These are phyloP conservation scores for Pythium aristosporum DNA, from an alignment of 352 stramenopile genomes.

Conservation along the genomic window DNA sequence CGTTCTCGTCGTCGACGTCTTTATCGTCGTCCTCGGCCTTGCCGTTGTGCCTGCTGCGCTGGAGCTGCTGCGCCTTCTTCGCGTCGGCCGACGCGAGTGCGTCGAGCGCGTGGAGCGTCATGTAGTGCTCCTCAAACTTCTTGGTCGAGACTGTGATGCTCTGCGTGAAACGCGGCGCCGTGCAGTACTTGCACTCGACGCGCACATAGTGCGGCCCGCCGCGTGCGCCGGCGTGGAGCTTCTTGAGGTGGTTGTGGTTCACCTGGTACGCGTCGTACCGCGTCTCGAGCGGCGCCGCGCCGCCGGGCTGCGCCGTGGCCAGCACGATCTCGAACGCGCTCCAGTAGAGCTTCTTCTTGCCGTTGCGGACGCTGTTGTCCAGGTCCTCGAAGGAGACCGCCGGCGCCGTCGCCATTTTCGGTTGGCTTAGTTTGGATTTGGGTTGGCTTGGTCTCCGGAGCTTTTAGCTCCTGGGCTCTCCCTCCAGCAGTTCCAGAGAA, in stretches of 20 bases:
- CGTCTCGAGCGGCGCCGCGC: constrained; percentile 14
- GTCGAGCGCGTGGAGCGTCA: constrained; percentile 26
- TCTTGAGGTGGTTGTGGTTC: constrained; percentile 32
- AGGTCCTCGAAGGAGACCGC: constrained; percentile 18
- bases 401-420: neutral
- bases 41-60: constrained; percentile 12
- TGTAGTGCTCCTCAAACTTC: constrained; percentile 35
- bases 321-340: constrained; percentile 28
- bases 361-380: constrained; percentile 27
- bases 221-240: constrained; percentile 23
- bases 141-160: constrained; percentile 34
- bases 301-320: constrained; percentile 1
- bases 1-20: constrained; percentile 9
- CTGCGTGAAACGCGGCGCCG: constrained; percentile 29
- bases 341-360: constrained; percentile 36
- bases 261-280: constrained; percentile 30
- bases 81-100: constrained; percentile 22
- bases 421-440: constrained; percentile 1
- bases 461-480: constrained; percentile 4
- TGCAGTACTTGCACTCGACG: constrained; percentile 33
- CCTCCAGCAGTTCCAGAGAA: neutral
- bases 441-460: constrained; percentile 1
- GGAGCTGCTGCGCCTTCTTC: constrained; percentile 15
- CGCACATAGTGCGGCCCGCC: constrained; percentile 17
- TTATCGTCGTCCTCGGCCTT: neutral